phyloP scores from a whole-genome alignment of 179 eudicot genomes.

The Nepenthes alata region DNA sequence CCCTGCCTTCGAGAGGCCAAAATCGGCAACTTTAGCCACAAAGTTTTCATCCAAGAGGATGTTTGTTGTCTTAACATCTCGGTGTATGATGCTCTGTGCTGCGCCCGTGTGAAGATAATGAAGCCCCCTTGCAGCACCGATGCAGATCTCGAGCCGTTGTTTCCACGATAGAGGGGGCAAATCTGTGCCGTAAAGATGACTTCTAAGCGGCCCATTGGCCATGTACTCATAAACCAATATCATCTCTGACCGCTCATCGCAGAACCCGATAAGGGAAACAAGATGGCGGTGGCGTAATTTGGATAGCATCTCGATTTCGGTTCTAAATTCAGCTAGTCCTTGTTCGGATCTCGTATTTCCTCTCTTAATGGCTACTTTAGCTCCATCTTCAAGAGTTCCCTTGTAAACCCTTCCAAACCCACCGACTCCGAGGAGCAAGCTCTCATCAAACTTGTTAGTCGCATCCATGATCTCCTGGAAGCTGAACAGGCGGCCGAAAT shows the following conservation, averaged over 20 bases:
- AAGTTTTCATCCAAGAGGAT: constrained; percentile 71
- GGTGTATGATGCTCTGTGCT: constrained; percentile 67
- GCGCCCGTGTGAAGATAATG: constrained; percentile 97
- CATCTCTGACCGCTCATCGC: constrained; percentile 92
- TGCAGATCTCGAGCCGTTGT: constrained; percentile 81
- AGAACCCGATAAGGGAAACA: constrained; percentile 80
- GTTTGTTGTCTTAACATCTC: constrained; percentile 88
- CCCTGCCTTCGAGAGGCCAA: constrained; percentile 77
- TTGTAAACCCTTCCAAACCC: constrained; percentile 89
- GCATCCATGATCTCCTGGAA: constrained; percentile 87
- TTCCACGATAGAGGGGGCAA: constrained; percentile 71
- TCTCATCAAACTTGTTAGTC: constrained; percentile 73
- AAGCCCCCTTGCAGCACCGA: constrained; percentile 85
- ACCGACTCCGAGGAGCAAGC: constrained; percentile 74
- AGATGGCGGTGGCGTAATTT: constrained; percentile 90
- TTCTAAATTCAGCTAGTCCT: constrained; percentile 80
- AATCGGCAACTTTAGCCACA: constrained; percentile 89
- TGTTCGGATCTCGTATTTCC: constrained; percentile 87
- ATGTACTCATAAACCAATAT: constrained; percentile 80
- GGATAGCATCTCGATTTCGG: constrained; percentile 84
- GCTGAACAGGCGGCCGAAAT: constrained; percentile 59
- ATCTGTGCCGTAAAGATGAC: constrained; percentile 83
- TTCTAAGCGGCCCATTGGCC: constrained; percentile 91
- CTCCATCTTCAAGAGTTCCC: constrained; percentile 76
- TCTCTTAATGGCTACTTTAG: constrained; percentile 71